A percentile compares a stretch with the other conserved stretches of the same genome.
These are phyloP conservation scores for Hypoxylon cercidicola DNA, from an alignment of 495 filamentous ascomycete species.

Conservation along the genomic window DNA sequence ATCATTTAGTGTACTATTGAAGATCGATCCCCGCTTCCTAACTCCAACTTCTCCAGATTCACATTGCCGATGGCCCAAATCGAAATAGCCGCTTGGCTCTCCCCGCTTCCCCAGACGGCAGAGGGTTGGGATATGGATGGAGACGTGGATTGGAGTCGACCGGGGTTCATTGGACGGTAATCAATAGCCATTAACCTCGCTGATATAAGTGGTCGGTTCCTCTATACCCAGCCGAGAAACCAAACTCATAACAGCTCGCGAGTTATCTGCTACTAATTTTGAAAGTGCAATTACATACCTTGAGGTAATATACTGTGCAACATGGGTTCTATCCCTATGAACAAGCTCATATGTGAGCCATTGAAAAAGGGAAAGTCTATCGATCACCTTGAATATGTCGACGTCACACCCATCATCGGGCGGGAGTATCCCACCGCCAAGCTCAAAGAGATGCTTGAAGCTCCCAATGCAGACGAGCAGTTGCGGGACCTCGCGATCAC, in stretches of 20 bases:
- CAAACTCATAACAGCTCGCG: not conserved
- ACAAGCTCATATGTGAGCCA: constrained; percentile 40
- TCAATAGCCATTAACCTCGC: constrained; percentile 1
- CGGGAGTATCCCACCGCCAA: constrained; percentile 70
- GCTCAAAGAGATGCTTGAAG: constrained; percentile 67
- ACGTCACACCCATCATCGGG: constrained; percentile 75
- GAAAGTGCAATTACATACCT: not conserved
- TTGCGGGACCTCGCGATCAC: constrained; percentile 69
- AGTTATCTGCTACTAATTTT: too few species aligned
- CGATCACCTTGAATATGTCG: constrained; percentile 68
- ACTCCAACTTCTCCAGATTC: constrained; percentile 27
- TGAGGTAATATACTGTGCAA: constrained; percentile 5
- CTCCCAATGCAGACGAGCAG: constrained; percentile 72
- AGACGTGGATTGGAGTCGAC: constrained; percentile 5
- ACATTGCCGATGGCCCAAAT: constrained; percentile 25
- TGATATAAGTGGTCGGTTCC: constrained; percentile 17
- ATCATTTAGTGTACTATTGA: not conserved
- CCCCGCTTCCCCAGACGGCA: constrained; percentile 28
- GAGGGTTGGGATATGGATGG: constrained; percentile 4
- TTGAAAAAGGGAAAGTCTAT: constrained; percentile 59
- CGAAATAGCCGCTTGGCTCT: constrained; percentile 14
- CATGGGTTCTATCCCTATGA: constrained; percentile 20
- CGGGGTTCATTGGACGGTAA: constrained; percentile 11
- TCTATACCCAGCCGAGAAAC: constrained; percentile 7
- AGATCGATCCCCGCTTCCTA: constrained; percentile 22